A percentile compares a stretch with the other conserved stretches of the same genome.
Conservation (phyloP, 805 yeast species). For the Candida dendrica region DNA sequence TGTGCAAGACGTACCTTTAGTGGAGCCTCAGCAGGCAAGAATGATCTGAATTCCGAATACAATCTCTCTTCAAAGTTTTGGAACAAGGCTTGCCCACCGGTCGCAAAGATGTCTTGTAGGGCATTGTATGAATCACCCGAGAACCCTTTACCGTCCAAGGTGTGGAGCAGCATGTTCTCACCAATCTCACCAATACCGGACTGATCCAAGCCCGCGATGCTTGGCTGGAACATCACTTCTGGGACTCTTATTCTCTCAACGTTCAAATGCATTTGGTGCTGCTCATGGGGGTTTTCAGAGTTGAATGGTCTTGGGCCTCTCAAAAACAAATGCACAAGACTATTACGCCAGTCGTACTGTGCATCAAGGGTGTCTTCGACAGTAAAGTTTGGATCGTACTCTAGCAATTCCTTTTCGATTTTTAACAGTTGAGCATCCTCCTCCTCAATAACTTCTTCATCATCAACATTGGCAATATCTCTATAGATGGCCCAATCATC, state of each 20-base stretch:
- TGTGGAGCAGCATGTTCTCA: constrained; percentile 54
- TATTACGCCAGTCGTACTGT: constrained; percentile 78
- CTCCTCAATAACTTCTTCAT: constrained; percentile 75
- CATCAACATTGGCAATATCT: constrained; percentile 67
- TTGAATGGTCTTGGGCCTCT: constrained; percentile 89
- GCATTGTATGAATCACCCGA: constrained; percentile 47
- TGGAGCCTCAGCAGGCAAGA: constrained; percentile 62
- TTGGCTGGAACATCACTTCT: constrained; percentile 87
- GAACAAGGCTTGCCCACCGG: constrained; percentile 78
- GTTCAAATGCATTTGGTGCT: constrained; percentile 85
- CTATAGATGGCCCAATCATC: constrained; percentile 93
- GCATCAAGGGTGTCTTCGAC: constrained; percentile 79
- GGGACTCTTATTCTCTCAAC: constrained; percentile 89
- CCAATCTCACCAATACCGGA: constrained; percentile 84
- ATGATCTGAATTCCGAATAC: constrained; percentile 56
- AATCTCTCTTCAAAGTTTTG: constrained; percentile 64
- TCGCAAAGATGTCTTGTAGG: constrained; percentile 63
- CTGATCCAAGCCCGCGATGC: constrained; percentile 91
- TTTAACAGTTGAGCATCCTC: constrained; percentile 52
- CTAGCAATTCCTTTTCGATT: constrained; percentile 69
- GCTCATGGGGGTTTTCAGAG: constrained; percentile 74
- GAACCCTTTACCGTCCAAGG: constrained; percentile 50
- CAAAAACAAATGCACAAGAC: constrained; percentile 71
- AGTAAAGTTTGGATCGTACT: constrained; percentile 79
- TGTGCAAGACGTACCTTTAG: constrained; percentile 55